Evolutionary conservation across 805 yeast species (phyloP).

Genomic region (Myxozyma monticola): DNA sequence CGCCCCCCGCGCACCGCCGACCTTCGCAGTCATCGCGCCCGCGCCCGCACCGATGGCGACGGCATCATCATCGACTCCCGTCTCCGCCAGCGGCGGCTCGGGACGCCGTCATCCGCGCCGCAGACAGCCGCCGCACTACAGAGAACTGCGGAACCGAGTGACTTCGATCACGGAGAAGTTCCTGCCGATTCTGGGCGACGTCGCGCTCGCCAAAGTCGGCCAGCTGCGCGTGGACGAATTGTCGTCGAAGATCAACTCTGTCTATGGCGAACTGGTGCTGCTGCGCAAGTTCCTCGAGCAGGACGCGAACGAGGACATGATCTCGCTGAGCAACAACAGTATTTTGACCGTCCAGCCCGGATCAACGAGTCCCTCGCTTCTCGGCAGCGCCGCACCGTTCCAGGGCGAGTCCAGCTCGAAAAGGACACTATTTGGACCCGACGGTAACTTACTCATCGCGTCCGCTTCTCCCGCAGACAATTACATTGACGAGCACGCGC

Average conservation of each 20-base stretch:
- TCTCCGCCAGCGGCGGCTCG: not conserved
- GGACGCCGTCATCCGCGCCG: slow-evolving; percentile 13
- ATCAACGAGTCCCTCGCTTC: too few species aligned
- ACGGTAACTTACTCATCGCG: not conserved
- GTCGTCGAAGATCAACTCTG: slow-evolving; percentile 11
- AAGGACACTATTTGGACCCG: not conserved
- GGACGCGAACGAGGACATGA: slow-evolving; percentile 14
- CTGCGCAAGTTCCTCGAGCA: slow-evolving; percentile 20
- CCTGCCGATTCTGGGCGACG: slow-evolving; percentile 29
- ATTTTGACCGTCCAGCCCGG: not conserved
- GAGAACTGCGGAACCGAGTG: slow-evolving; percentile 20
- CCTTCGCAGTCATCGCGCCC: too few species aligned
- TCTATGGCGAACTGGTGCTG: slow-evolving; percentile 24
- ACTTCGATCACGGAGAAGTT: slow-evolving; percentile 22
- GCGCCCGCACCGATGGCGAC: not conserved
- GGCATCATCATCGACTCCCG: not conserved
- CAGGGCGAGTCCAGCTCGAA: not conserved
- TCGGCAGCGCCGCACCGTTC: not conserved
- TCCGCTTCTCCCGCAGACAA: slow-evolving; percentile 4
- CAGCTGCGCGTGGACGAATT: slow-evolving; percentile 19
- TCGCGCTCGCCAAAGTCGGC: slow-evolving; percentile 29
- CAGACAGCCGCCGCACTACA: slow-evolving; percentile 28
- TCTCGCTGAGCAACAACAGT: not conserved
- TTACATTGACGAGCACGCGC: not conserved
- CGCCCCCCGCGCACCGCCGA: too few species aligned